Evolutionary conservation across 352 stramenopile species (phyloP).

Genomic region (Globisporangium canariense): DNA sequence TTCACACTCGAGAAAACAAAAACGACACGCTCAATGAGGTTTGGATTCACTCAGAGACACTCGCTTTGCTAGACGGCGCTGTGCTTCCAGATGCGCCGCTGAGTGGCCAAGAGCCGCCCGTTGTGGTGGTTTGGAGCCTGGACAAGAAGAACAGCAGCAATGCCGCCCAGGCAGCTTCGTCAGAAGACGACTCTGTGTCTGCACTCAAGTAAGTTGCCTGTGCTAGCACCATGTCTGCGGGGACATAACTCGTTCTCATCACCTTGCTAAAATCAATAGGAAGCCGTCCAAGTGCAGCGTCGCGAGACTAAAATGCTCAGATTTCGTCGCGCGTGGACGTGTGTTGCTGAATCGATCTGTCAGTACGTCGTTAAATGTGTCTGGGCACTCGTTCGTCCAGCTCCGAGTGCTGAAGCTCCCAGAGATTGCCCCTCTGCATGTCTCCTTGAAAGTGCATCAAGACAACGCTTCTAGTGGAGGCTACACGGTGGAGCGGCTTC

Average conservation of each 20-base stretch:
- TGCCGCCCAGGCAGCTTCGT: too few relatives aligned
- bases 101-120: conserved; percentile 34
- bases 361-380: conserved; percentile 18
- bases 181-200: background rate
- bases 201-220: conserved; percentile 4
- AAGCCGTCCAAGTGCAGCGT: conserved; percentile 25
- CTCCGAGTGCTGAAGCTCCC: conserved; percentile 58
- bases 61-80: conserved; percentile 58
- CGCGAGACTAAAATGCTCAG: conserved; percentile 38
- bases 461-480: background rate
- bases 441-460: conserved; percentile 29
- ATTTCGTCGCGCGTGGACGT: conserved; percentile 27
- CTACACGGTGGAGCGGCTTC: conserved; percentile 15
- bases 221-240: background rate
- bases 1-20: background rate
- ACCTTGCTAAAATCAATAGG: conserved; percentile 5
- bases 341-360: conserved; percentile 36
- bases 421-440: conserved; percentile 27
- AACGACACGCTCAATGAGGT: conserved; percentile 55
- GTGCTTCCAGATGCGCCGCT: conserved; percentile 25
- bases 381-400: conserved; percentile 23
- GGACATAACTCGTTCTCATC: background rate
- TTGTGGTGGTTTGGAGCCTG: conserved; percentile 37
- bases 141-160: conserved; percentile 1
- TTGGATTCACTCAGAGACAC: conserved; percentile 60